Base-by-base conservation (phyloP, 331 rosid genomes). In the Prunus yedoensis region DNA sequence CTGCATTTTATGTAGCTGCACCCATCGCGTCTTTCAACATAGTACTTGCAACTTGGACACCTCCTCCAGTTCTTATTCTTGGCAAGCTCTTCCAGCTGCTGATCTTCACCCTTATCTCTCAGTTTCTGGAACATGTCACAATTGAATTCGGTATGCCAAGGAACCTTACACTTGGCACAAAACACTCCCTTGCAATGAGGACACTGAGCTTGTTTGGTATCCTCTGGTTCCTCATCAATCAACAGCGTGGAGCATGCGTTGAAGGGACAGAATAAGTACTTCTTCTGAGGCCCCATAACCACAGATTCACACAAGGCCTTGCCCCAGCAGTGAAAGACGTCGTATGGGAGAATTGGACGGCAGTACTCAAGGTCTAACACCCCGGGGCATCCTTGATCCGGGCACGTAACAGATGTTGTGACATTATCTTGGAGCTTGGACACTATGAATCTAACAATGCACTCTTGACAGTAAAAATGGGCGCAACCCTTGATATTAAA, bases 1-100 rank as follows among this genome's bases (percentile, higher is more conserved):
- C 75, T 20, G 75, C 75, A 71, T 54, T 20, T 54, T 35, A 71
- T 54, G 75, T 35, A 53, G 28, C 32, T 32, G 25, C 75, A 71
- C 38, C 66, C 66, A 3, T 17, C 15, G 1, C 10, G 8, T 38
- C 51, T 71, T 71, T 56, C 75, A 35, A 71, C 75, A 38, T 54
- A 35, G 18, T 12, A 71, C 2, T 21, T 8, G 75, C 75, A 71
- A 13, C 15, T 41, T 56, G 66, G 66, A n/a, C 75, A 71, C 10
- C 66, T 71, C 41, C 41, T 54, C 75, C 66, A 71, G 6, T 35
- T 38, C 28, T 38, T 4, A 17, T 38, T 71, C 43, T 41, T 27
- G 9, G 76, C 76, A 56, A 71, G 66, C 23, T 71, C 60, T 32
- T 27, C 3, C 41, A 56, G 13, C 76, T 38, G 21, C 41, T 20